Base-by-base conservation (phyloP, 768 basidiomycete species). In the Mycena haematopus region DNA sequence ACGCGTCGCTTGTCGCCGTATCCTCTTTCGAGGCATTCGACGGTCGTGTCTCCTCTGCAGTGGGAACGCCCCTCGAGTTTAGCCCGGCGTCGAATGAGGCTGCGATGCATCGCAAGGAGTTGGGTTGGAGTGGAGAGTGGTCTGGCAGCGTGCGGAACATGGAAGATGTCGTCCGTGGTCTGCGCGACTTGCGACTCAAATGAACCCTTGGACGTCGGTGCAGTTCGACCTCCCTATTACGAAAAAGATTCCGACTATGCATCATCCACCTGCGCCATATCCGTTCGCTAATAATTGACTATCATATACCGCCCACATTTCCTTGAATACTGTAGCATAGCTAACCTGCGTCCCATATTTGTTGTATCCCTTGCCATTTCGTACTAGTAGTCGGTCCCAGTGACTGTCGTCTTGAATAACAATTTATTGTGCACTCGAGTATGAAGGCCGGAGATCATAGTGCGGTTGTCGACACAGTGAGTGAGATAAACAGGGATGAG, bases 21-120 rank as follows among this genome's bases (percentile, higher is more conserved):
- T n/a, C 52, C 22, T 9, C 31, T 21, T 49, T 47, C 17, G 58
- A 53, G 29, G 50, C 3, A 15, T 17, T 24, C 29, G 29, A 24
- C 31, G 31, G n/a, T n/a, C 31, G 14, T 33, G 3, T n/a, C 19
- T 17, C 19, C 9, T 33, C 40, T 14, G 24, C 15, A 17, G 8
- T n/a, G 29, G n/a, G 5, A 27, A 33, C 19, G 27, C 3, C 1
- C 31, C 13, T 14, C 5, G 31, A 21, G n/a, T 17, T 24, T 6
- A 8, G 17, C 4, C 11, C 50, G 2, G 21, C n/a, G 21, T 3
- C 15, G 10, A 13, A 45, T 11, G 10, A 5, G n/a, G n/a, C 14
- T 42, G 31, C n/a, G 4, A 66, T 60, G 58, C 58, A 56, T 27
- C 65, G 65, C 53, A 66, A 63, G 50, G 65, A 66, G 62, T 24